Evolutionary conservation across 2,329 filamentous ascomycete genomes (phyloP).

Genomic region (Aspergillus floridensis): DNA sequence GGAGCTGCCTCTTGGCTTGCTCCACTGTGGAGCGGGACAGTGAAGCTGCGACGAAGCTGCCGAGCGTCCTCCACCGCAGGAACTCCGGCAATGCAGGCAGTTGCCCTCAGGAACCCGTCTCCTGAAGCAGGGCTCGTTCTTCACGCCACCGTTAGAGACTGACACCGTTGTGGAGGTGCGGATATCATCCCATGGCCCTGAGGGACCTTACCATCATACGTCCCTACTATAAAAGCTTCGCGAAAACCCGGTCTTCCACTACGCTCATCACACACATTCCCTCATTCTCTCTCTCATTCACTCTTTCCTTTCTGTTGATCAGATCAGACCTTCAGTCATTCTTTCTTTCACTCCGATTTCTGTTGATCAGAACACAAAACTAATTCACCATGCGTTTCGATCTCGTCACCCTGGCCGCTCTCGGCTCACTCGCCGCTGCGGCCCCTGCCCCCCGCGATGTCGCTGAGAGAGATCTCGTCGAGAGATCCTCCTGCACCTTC

Average conservation of each 20-base stretch:
- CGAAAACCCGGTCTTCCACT: background rate
- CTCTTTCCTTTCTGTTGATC: constrained; percentile 23
- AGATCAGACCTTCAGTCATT: constrained; percentile 10
- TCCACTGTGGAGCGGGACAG: background rate
- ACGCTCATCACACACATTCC: constrained; percentile 1
- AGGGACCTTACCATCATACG: background rate
- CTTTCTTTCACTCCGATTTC: constrained; percentile 4
- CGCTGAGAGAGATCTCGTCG: constrained; percentile 21
- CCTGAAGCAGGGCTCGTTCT: background rate
- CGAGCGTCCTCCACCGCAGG: background rate
- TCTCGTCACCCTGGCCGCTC: constrained; percentile 16
- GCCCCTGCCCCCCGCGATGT: constrained; percentile 22
- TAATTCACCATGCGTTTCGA: constrained; percentile 23
- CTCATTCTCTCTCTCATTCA: constrained; percentile 9
- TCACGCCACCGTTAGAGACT: background rate
- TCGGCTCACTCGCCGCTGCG: constrained; percentile 22
- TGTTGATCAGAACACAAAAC: constrained; percentile 13
- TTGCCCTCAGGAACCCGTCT: background rate
- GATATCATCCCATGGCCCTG: background rate
- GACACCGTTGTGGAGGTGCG: background rate
- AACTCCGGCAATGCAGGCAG: background rate
- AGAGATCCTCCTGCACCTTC: constrained; percentile 53
- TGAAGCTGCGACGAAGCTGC: background rate
- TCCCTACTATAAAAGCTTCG: background rate
- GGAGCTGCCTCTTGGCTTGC: background rate